Conservation (phyloP, 176 grass and related monocot genomes). For the Bolboschoenus planiculmis region DNA sequence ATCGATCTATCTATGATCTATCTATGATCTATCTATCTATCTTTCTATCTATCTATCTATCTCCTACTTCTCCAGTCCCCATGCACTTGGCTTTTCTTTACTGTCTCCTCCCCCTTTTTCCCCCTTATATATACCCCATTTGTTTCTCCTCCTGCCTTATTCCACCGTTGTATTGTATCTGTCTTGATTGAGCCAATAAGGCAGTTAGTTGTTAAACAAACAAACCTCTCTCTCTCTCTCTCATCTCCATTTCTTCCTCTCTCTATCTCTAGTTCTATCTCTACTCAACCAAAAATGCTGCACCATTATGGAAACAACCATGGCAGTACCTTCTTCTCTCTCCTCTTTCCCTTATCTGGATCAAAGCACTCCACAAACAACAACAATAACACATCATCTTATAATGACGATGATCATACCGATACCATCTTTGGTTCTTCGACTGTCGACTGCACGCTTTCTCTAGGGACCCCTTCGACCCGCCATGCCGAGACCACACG, state of each 20-base stretch:
- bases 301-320: conserved; percentile 54
- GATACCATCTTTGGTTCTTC: background rate
- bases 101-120: conserved; percentile 7
- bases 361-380: conserved; percentile 33
- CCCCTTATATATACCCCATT: conserved; percentile 17
- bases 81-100: background rate
- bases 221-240: background rate
- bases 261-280: background rate
- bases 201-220: background rate
- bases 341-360: conserved; percentile 32
- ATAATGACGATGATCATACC: conserved; percentile 1
- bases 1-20: no score
- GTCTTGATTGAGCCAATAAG: no score
- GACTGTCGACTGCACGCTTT: conserved; percentile 89
- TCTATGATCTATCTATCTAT: no score
- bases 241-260: conserved; percentile 14
- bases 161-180: conserved; percentile 4
- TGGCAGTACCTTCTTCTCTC: conserved; percentile 26
- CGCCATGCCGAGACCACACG: conserved; percentile 47
- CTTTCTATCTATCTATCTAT: no score
- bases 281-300: conserved; percentile 20
- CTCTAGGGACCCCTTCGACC: conserved; percentile 88
- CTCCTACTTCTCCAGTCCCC: conserved; percentile 29
- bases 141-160: background rate
- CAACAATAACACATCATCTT: conserved; percentile 33